A percentile compares a stretch with the other conserved stretches of the same genome.
These are phyloP conservation scores for Boechera retrofracta DNA, from an alignment of 345 rosid species.

Conservation along the genomic window DNA sequence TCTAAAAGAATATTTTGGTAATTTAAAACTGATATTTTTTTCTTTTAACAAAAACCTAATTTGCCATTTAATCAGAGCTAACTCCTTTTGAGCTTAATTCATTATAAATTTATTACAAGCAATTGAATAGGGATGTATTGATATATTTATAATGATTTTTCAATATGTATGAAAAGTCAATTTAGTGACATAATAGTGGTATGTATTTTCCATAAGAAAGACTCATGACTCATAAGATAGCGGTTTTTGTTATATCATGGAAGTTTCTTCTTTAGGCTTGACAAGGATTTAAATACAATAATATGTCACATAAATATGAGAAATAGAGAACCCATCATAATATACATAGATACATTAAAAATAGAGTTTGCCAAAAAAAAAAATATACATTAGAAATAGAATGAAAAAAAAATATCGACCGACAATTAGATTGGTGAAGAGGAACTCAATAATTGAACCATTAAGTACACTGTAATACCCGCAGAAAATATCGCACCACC, in stretches of 20 bases:
- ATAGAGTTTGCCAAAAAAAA: too few species aligned
- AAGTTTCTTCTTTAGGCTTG: constrained; percentile 21
- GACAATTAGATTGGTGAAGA: constrained; percentile 35
- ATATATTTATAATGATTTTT: neutral
- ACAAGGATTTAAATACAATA: constrained; percentile 9
- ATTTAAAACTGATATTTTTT: neutral
- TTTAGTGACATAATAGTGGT: constrained; percentile 9
- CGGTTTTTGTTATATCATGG: neutral
- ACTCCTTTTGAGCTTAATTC: neutral
- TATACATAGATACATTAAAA: neutral
- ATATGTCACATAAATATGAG: constrained; percentile 9
- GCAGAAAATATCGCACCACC: constrained; percentile 26
- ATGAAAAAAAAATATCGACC: constrained; percentile 7
- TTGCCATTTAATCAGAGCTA: neutral
- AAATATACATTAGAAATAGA: neutral
- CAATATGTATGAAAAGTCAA: neutral
- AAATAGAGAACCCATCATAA: neutral
- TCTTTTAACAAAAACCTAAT: neutral
- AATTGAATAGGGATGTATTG: neutral
- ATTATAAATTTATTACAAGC: neutral
- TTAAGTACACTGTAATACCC: constrained; percentile 25
- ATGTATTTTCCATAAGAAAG: neutral
- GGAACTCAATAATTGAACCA: constrained; percentile 30
- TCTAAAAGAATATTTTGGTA: neutral
- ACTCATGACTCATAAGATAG: constrained; percentile 10